These are phyloP conservation scores for Hymenoscyphus salicellus DNA, from an alignment of 2,329 filamentous ascomycete genomes.

Conservation along the genomic window DNA sequence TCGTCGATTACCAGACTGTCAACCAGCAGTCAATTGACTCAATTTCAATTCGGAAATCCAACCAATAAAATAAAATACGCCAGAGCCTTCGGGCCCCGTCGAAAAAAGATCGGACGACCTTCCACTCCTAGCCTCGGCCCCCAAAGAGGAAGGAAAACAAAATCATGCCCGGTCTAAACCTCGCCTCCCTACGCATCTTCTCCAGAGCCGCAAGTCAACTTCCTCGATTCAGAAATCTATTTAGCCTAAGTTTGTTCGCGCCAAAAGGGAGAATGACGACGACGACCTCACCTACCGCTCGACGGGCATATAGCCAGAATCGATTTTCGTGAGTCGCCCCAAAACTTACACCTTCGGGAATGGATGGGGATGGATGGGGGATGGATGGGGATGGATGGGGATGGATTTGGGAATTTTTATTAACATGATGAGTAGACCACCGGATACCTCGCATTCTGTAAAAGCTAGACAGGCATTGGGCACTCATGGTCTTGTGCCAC, in stretches of 20 bases:
- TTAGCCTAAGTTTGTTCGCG: background rate
- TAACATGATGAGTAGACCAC: slow-evolving; percentile 13
- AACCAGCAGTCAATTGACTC: background rate
- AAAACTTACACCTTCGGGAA: background rate
- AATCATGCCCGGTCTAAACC: background rate
- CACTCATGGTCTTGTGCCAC: slow-evolving; percentile 31
- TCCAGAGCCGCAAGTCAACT: background rate
- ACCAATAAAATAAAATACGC: background rate
- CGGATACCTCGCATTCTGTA: slow-evolving; percentile 32
- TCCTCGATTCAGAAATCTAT: background rate
- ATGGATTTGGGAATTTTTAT: too few relatives aligned
- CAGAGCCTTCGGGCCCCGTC: background rate
- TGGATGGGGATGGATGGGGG: background rate
- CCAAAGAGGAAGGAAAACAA: background rate
- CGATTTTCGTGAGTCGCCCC: slow-evolving; percentile 17
- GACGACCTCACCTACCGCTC: background rate
- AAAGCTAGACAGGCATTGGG: slow-evolving; percentile 27
- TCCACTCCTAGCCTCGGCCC: background rate
- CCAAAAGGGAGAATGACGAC: background rate
- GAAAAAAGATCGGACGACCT: background rate
- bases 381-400: too few relatives aligned
- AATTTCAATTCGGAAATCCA: too few relatives aligned
- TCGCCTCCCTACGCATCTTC: background rate
- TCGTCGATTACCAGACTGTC: background rate
- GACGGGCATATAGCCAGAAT: background rate